A percentile compares a stretch with the other conserved stretches of the same genome.
phyloP scores from a whole-genome alignment of 2,329 filamentous ascomycete genomes.

The Cladophialophora chaetospira region DNA sequence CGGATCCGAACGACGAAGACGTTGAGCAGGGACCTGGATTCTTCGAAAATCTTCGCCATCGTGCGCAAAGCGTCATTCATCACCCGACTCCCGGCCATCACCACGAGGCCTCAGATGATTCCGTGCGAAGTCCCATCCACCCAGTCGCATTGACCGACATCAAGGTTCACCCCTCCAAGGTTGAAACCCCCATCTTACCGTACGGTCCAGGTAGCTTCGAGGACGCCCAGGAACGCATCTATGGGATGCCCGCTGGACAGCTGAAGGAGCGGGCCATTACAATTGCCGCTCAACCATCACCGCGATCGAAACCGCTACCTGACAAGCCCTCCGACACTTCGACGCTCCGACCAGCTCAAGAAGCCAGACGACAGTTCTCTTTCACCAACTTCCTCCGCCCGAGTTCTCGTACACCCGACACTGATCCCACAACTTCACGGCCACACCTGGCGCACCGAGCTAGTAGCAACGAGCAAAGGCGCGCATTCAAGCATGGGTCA shows the following conservation, averaged over 20 bases:
- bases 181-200: slow-evolving; percentile 42
- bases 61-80: slow-evolving; percentile 41
- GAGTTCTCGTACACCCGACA: slow-evolving; percentile 36
- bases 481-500: slow-evolving; percentile 57
- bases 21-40: slow-evolving; percentile 36
- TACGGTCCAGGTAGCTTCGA: slow-evolving; percentile 35
- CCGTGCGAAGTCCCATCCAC: slow-evolving; percentile 58
- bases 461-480: slow-evolving; percentile 32
- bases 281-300: slow-evolving; percentile 18
- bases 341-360: slow-evolving; percentile 23
- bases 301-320: slow-evolving; percentile 33
- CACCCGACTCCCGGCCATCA: slow-evolving; percentile 37
- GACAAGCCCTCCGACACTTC: slow-evolving; percentile 26
- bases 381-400: slow-evolving; percentile 83
- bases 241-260: slow-evolving; percentile 51
- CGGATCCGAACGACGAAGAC: slow-evolving; percentile 47
- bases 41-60: slow-evolving; percentile 42
- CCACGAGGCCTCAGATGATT: slow-evolving; percentile 39
- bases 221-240: slow-evolving; percentile 49
- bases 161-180: slow-evolving; percentile 52
- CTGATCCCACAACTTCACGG: slow-evolving; percentile 24
- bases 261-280: slow-evolving; percentile 36
- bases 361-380: slow-evolving; percentile 77
- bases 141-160: slow-evolving; percentile 67
- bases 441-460: slow-evolving; percentile 29